Conservation (phyloP, 441 rosid species). For the Daphne laureola region DNA sequence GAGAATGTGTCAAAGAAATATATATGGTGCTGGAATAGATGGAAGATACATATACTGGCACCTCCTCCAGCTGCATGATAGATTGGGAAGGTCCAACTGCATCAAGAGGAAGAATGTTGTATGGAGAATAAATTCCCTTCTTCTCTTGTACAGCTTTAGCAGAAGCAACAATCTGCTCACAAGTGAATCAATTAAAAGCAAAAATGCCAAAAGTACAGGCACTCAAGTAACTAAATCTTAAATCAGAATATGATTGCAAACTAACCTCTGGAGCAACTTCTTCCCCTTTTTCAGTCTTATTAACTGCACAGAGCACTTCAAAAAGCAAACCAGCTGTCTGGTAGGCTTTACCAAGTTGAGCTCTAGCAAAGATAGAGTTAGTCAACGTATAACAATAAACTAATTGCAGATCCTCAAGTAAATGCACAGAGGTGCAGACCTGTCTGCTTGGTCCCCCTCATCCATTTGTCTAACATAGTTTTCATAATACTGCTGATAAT, state of each 20-base stretch:
- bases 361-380: conserved; percentile 41
- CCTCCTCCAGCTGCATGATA: conserved; percentile 97
- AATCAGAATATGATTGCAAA: conserved; percentile 6
- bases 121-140: conserved; percentile 89
- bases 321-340: conserved; percentile 97
- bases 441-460: conserved; percentile 95
- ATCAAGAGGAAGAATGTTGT: conserved; percentile 94
- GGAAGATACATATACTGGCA: conserved; percentile 14
- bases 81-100: conserved; percentile 90
- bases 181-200: conserved; percentile 12
- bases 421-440: conserved; percentile 31
- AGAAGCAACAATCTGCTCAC: conserved; percentile 87
- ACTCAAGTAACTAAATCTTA: not conserved
- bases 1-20: conserved; percentile 2
- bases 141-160: conserved; percentile 98
- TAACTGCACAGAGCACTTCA: conserved; percentile 95
- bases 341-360: conserved; percentile 97
- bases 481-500: conserved; percentile 88
- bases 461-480: conserved; percentile 86
- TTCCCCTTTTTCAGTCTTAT: conserved; percentile 95
- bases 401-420: conserved; percentile 2
- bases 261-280: conserved; percentile 98
- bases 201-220: conserved; percentile 1
- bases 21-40: conserved; percentile 4
- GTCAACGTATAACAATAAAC: not conserved